phyloP scores from a whole-genome alignment of 23 red algal genomes.

The Chondrus crispus region DNA sequence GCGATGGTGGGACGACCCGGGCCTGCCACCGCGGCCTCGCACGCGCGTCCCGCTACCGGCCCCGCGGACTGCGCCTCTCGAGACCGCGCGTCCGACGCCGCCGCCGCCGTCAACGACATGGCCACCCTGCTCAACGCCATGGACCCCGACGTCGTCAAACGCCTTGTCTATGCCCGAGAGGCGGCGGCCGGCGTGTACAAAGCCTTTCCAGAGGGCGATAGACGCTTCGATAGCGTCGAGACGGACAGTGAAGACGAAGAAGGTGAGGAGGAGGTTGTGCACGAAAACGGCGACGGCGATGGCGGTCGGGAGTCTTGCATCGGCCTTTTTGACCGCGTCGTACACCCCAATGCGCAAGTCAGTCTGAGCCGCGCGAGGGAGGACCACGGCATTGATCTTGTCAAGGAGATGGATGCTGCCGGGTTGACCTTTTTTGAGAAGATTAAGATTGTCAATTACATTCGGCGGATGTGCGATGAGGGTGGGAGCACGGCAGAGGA shows the following conservation, averaged over 20 bases:
- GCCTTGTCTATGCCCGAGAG: constrained; percentile 34
- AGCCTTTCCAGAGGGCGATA: constrained; percentile 45
- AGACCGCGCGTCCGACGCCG: constrained; percentile 23
- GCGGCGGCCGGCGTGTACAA: constrained; percentile 28
- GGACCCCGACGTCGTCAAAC: constrained; percentile 31
- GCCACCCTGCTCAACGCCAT: constrained; percentile 16
- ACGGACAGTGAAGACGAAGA: constrained; percentile 20
- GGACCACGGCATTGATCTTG: constrained; percentile 30
- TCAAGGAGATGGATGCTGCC: constrained; percentile 31
- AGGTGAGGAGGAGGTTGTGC: neutral
- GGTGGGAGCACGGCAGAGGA: neutral
- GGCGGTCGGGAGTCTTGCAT: constrained; percentile 12
- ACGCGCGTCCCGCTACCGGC: too few species aligned
- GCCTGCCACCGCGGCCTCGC: too few species aligned
- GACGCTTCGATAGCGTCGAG: constrained; percentile 12
- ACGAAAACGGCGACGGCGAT: constrained; percentile 1
- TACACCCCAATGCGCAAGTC: constrained; percentile 3
- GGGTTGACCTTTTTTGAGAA: constrained; percentile 27
- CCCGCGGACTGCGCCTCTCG: constrained; percentile 25
- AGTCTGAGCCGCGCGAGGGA: constrained; percentile 5
- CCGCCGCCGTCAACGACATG: constrained; percentile 17
- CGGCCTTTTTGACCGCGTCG: constrained; percentile 19
- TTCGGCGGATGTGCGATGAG: constrained; percentile 11
- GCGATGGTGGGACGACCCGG: too few species aligned
- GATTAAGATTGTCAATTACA: constrained; percentile 31